phyloP scores from a whole-genome alignment of 305 asterid genomes.

The Plantago lanceolata region DNA sequence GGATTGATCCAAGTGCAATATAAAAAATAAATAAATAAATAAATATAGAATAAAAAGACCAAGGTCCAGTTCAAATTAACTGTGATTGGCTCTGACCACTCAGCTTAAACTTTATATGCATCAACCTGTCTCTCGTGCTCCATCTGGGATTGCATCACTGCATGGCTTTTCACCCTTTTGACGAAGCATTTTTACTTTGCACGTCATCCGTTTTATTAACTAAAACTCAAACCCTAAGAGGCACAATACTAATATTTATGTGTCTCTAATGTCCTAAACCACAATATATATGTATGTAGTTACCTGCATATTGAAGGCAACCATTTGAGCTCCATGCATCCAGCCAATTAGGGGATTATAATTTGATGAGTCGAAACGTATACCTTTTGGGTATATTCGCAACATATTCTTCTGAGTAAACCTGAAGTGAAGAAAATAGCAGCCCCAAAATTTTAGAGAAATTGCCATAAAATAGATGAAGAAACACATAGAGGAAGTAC shows the following conservation, averaged over 20 bases:
- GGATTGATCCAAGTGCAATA: no score
- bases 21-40: no score
- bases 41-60: no score
- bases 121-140: no score
- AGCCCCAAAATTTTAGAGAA: background rate
- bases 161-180: background rate
- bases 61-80: no score
- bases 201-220: background rate
- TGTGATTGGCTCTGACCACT: no score
- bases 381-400: conserved; percentile 77
- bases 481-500: background rate
- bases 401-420: conserved; percentile 68
- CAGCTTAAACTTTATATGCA: no score
- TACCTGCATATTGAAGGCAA: conserved; percentile 86
- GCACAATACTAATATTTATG: background rate
- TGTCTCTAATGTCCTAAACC: background rate
- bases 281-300: conserved; percentile 16
- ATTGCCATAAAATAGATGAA: background rate
- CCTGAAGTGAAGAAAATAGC: conserved; percentile 35
- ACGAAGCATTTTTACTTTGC: background rate
- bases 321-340: conserved; percentile 93
- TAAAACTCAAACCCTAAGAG: background rate
- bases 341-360: conserved; percentile 80
- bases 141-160: no score
- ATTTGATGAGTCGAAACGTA: conserved; percentile 71